These are phyloP conservation scores for Alternaria panax DNA, from an alignment of 2,329 filamentous ascomycete genomes.

Conservation along the genomic window DNA sequence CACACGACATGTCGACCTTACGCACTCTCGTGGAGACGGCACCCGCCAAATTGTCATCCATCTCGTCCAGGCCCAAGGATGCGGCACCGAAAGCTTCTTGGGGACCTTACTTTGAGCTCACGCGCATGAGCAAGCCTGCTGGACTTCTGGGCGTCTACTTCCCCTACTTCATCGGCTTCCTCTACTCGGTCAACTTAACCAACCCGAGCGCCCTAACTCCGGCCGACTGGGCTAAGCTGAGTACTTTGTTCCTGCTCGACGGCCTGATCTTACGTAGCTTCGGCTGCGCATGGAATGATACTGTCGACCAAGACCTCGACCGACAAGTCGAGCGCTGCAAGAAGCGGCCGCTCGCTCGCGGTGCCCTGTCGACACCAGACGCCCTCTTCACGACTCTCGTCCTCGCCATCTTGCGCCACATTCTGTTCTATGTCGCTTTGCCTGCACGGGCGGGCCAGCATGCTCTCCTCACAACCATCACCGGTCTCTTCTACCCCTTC, in stretches of 20 bases:
- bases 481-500: conserved; percentile 59
- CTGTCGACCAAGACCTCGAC: conserved; percentile 63
- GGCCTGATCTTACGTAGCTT: conserved; percentile 40
- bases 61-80: not conserved
- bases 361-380: conserved; percentile 56
- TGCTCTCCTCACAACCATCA: conserved; percentile 52
- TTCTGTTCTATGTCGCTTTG: not conserved
- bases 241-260: conserved; percentile 57
- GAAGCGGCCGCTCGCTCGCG: conserved; percentile 48
- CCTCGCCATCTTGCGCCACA: conserved; percentile 3
- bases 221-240: conserved; percentile 19
- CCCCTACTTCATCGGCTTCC: conserved; percentile 51
- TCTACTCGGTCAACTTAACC: conserved; percentile 43
- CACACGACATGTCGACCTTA: conserved; percentile 2
- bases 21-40: conserved; percentile 8
- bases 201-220: conserved; percentile 7
- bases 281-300: conserved; percentile 64
- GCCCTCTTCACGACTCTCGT: conserved; percentile 4
- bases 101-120: conserved; percentile 48
- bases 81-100: conserved; percentile 5
- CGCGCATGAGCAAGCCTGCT: conserved; percentile 52
- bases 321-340: conserved; percentile 48
- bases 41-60: not conserved
- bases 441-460: conserved; percentile 29
- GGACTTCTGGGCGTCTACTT: conserved; percentile 59